Evolutionary conservation across 1,284 basidiomycete species (phyloP), one percentile per base, ranked within the genome.

Genomic region (Boletus semigastroideus): DNA sequence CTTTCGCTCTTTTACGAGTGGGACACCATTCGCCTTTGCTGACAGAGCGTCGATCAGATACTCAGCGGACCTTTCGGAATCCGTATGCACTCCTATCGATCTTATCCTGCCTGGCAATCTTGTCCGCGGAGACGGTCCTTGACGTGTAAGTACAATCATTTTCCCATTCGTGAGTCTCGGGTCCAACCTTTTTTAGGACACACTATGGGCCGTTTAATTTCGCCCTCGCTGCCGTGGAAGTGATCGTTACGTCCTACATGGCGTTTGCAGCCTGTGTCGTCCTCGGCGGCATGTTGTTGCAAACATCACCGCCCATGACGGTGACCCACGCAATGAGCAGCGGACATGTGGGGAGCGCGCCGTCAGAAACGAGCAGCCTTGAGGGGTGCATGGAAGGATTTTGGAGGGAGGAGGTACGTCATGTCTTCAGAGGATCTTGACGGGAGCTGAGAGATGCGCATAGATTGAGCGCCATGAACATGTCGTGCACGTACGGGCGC

Each of bases 271-370:
- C 92, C 0, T 90, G 86, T 19, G 75, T 85, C 5, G 80, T 88
- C 0, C 86, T 94, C 25, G 93, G 90, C 3, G 83, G 87, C 10
- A 86, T 94, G 1, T 75, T 98, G 1, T 71, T 97, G 4, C 94
- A 97, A 67, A 97, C 94, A 0, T 83, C 92, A 0, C 94, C 94
- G 19, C 53, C 66, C 36, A 57, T 74, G 37, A 55, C 74, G 87
- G 19, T 45, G 14, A 4, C 52, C 1, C 48, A 36, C 16, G 54
- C 48, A 3, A 31, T 47, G 34, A 52, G 46, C 19, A 49, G 57
- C 7, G 59, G 55, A 9, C 25, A 55, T 1, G 48, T 52, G 41
- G 49, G 49, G 20, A 41, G 49, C 19, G 11, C 44, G 17, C 40
- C 54, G 1, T 22, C 40, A 2, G 48, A 54, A 6, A 33, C 49